A percentile compares a stretch with the other conserved stretches of the same genome.
These are phyloP conservation scores for Chalaropsis ovoidea DNA, from an alignment of 2,329 filamentous ascomycete species.

Conservation along the genomic window DNA sequence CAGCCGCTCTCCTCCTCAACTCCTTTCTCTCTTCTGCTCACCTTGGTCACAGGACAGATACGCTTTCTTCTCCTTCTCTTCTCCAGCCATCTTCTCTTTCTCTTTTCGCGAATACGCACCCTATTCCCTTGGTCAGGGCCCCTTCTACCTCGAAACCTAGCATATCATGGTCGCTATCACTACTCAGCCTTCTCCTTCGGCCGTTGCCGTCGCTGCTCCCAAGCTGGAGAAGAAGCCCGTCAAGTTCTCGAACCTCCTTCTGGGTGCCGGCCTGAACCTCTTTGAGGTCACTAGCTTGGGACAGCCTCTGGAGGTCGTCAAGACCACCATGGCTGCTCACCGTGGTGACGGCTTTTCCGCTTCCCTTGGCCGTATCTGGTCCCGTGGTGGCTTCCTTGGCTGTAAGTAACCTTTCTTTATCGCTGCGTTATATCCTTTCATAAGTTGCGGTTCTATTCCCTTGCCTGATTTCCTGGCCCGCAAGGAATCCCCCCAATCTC, in stretches of 20 bases:
- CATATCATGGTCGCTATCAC: conserved; percentile 53
- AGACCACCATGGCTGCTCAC: conserved; percentile 99
- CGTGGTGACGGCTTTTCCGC: conserved; percentile 74
- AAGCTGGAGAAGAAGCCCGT: conserved; percentile 95
- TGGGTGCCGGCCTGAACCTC: conserved; percentile 88
- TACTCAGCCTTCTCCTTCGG: conserved; percentile 43
- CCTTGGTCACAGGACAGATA: conserved; percentile 3
- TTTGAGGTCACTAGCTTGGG: conserved; percentile 66
- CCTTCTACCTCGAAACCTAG: conserved; percentile 43
- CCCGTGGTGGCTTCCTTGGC: conserved; percentile 82
- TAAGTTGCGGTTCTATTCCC: not conserved
- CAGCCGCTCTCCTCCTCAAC: conserved; percentile 26
- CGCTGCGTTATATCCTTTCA: not conserved
- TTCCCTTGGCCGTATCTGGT: conserved; percentile 81
- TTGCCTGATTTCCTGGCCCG: not conserved
- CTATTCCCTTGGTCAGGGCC: conserved; percentile 98
- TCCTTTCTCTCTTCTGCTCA: conserved; percentile 19
- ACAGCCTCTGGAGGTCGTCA: conserved; percentile 92
- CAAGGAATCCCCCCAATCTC: not conserved
- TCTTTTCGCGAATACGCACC: conserved; percentile 66
- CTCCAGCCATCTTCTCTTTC: conserved; percentile 26
- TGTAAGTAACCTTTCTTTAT: conserved; percentile 52
- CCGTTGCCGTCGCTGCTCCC: conserved; percentile 42
- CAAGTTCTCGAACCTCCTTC: conserved; percentile 98
- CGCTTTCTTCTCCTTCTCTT: conserved; percentile 12